Evolutionary conservation across 805 yeast genomes (phyloP).

Genomic region (Saccharomycopsis fodiens): DNA sequence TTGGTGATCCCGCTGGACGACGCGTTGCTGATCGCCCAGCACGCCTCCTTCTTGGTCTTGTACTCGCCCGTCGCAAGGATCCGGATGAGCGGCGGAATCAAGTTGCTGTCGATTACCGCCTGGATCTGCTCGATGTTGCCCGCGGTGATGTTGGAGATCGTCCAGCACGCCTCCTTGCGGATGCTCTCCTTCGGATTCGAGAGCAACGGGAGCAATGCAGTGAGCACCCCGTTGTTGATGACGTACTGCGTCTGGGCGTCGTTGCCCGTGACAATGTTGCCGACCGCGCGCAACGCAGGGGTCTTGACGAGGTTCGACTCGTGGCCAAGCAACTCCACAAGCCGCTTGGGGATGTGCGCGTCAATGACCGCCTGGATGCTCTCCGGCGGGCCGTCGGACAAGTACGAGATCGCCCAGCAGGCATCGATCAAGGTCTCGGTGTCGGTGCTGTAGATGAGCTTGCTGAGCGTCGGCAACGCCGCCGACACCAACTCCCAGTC

Average conservation of each 20-base stretch:
- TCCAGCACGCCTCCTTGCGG: constrained; percentile 98
- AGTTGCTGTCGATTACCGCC: constrained; percentile 90
- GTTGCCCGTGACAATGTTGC: constrained; percentile 96
- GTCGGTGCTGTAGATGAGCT: constrained; percentile 83
- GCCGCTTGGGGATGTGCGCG: constrained; percentile 88
- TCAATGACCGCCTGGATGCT: constrained; percentile 96
- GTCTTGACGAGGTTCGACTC: constrained; percentile 85
- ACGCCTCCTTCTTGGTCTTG: constrained; percentile 96
- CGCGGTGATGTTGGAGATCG: constrained; percentile 95
- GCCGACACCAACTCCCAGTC: constrained; percentile 83
- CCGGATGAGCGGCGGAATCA: constrained; percentile 85
- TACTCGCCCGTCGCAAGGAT: constrained; percentile 77
- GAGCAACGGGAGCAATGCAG: constrained; percentile 74
- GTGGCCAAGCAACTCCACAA: constrained; percentile 84
- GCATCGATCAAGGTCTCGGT: constrained; percentile 94
- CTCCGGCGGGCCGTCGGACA: constrained; percentile 87
- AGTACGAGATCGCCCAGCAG: constrained; percentile 96
- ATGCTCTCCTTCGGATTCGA: constrained; percentile 84
- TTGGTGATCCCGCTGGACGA: constrained; percentile 88
- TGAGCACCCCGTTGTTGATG: constrained; percentile 85
- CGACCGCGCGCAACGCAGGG: constrained; percentile 95
- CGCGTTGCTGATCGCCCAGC: constrained; percentile 99
- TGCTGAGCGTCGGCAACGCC: constrained; percentile 87
- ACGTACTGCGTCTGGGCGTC: constrained; percentile 94
- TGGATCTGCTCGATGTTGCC: constrained; percentile 94